phyloP scores from a whole-genome alignment of 2,329 filamentous ascomycete species.

The Ascochyta koolunga region DNA sequence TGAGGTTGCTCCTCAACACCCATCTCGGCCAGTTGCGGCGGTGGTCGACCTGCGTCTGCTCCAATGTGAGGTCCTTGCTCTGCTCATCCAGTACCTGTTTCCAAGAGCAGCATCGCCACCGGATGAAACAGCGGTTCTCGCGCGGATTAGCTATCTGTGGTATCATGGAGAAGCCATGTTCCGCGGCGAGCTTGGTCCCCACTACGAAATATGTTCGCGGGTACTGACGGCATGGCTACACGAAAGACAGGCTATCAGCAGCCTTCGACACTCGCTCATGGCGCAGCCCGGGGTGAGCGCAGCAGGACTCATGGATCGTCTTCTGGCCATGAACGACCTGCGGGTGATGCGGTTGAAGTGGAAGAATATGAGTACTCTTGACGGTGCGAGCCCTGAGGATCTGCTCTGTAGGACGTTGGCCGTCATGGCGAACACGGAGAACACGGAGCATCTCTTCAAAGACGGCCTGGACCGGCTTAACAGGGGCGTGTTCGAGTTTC shows the following conservation, averaged over 20 bases:
- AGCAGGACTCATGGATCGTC: slow-evolving; percentile 37
- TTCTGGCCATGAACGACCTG: slow-evolving; percentile 45
- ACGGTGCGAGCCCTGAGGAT: slow-evolving; percentile 42
- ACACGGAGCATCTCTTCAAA: slow-evolving; percentile 43
- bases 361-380: slow-evolving; percentile 45
- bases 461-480: slow-evolving; percentile 39
- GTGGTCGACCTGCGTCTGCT: slow-evolving; percentile 31
- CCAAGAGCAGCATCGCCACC: slow-evolving; percentile 29
- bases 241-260: slow-evolving; percentile 38
- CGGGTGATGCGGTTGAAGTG: slow-evolving; percentile 43
- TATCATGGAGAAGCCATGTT: slow-evolving; percentile 33
- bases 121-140: slow-evolving; percentile 34
- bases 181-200: slow-evolving; percentile 31
- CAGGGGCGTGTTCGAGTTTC: slow-evolving; percentile 39
- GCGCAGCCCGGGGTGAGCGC: slow-evolving; percentile 32
- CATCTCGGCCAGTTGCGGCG: slow-evolving; percentile 11
- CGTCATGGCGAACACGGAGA: slow-evolving; percentile 42
- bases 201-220: slow-evolving; percentile 36
- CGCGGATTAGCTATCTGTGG: slow-evolving; percentile 39
- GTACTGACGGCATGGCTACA: slow-evolving; percentile 41
- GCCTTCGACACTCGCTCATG: slow-evolving; percentile 31
- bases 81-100: slow-evolving; percentile 40
- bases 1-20: slow-evolving; percentile 19
- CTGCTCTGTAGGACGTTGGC: slow-evolving; percentile 41
- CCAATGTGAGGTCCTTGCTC: slow-evolving; percentile 42